Evolutionary conservation across 257 asterid genomes (phyloP).

Genomic region (Solanum tarijense): DNA sequence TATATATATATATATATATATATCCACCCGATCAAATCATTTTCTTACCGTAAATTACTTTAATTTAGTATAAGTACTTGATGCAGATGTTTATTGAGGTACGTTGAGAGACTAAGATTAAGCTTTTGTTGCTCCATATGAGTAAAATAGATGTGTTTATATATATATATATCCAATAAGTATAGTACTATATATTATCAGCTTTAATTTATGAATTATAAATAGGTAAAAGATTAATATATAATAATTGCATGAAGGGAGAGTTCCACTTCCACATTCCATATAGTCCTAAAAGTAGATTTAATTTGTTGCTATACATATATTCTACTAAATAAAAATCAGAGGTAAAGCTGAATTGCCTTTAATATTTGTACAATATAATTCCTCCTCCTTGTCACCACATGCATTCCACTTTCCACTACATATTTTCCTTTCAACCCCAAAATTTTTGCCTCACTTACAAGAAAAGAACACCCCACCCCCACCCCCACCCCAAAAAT

Average conservation of each 20-base stretch:
- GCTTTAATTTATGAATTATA: background rate
- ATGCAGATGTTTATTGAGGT: background rate
- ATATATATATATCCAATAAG: background rate
- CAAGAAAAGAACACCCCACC: slow-evolving; percentile 37
- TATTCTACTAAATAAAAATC: background rate
- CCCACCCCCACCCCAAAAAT: background rate
- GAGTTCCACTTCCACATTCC: slow-evolving; percentile 65
- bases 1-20: too few relatives aligned
- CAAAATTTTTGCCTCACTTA: slow-evolving; percentile 43
- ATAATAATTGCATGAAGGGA: slow-evolving; percentile 48
- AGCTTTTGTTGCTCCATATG: background rate
- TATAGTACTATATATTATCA: background rate
- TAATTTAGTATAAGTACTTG: background rate
- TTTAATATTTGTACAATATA: slow-evolving; percentile 37
- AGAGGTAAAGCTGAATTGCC: slow-evolving; percentile 56
- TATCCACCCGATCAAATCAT: background rate
- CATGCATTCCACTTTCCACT: slow-evolving; percentile 85
- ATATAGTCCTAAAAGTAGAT: slow-evolving; percentile 9
- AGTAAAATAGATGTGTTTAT: background rate
- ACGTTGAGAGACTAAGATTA: background rate
- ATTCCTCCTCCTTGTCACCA: slow-evolving; percentile 54
- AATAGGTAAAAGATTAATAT: background rate
- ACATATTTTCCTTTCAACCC: slow-evolving; percentile 29
- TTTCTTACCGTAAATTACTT: too few relatives aligned
- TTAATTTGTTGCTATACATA: background rate